Conservation (phyloP, 2,329 filamentous ascomycete species). For the Claviceps arundinis region DNA sequence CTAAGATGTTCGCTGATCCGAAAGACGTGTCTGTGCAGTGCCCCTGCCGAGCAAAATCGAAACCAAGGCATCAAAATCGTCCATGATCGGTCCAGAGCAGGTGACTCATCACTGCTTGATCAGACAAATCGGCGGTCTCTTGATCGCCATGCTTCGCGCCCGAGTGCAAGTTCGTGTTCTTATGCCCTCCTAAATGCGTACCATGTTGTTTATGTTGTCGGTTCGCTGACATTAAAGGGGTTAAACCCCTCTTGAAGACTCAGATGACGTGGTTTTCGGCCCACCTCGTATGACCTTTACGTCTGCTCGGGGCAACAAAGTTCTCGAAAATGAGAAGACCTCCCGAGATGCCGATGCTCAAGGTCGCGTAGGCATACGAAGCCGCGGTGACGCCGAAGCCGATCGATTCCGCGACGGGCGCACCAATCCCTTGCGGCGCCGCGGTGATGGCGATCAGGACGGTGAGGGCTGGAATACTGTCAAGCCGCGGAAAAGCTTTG, state of each 20-base stretch:
- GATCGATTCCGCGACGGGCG: constrained; percentile 37
- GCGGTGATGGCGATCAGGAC: constrained; percentile 44
- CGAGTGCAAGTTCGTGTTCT: constrained; percentile 37
- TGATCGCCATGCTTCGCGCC: constrained; percentile 43
- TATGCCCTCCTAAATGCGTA: neutral
- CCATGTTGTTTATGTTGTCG: neutral
- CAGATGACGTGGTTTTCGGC: constrained; percentile 75
- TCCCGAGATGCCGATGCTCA: constrained; percentile 36
- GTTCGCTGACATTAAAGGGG: neutral
- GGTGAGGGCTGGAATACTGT: constrained; percentile 63
- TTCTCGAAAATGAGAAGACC: constrained; percentile 39
- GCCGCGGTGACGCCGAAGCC: constrained; percentile 36
- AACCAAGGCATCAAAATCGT: constrained; percentile 27
- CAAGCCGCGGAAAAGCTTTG: constrained; percentile 62
- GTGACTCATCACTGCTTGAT: constrained; percentile 32
- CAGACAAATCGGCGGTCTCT: constrained; percentile 37
- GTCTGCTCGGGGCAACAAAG: constrained; percentile 50
- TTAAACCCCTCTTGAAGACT: constrained; percentile 27
- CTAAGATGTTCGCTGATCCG: neutral
- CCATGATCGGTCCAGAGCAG: constrained; percentile 30
- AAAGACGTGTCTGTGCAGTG: constrained; percentile 17
- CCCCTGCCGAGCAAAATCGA: constrained; percentile 31
- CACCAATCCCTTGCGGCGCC: constrained; percentile 35
- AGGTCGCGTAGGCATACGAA: constrained; percentile 47
- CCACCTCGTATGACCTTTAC: constrained; percentile 75